Evolutionary conservation across 2,329 filamentous ascomycete genomes (phyloP), one percentile per base, ranked within the genome.

Genomic region (Macroventuria anomochaeta): DNA sequence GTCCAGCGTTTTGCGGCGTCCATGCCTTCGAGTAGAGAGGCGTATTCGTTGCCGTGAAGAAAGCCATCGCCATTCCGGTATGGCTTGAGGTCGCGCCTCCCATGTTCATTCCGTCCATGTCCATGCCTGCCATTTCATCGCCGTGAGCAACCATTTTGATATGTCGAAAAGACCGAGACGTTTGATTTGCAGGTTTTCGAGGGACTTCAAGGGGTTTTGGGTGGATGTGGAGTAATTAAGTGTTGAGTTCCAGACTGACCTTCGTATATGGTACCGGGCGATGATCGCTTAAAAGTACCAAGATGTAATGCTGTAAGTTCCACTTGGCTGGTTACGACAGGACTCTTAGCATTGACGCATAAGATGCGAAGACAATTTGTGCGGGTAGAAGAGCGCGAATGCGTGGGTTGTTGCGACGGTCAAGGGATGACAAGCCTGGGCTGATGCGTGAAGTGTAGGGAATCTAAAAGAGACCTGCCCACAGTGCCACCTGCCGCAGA

Each of bases 1-100:
- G 78, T 64, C 88, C 91, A 5, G 82, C 78, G 29, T 78, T 87
- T 23, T 71, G 76, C 5, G 93, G 93, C 2, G 89, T 88, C 91
- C 93, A 97, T 46, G 80, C 73, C 18, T 76, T 72, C 13, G 90
- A 87, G 78, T 82, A 91, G 38, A 91, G 80, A 3, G 87, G 80
- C 1, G 87, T 90, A 49, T 71, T 75, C 39, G 84, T 84, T 51
- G 79, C 77, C 59, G 81, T 85, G 63, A 87, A 87, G 81, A 95
- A 95, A 56, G 77, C 75, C 82, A 84, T 85, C 38, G 70, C 64
- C 83, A 85, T 85, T 42, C 58, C 58, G n/a, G 34, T 44, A 29
- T 69, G 63, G 36, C 58, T 55, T 17, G 59, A 58, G 40, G 43
- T 62, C 31, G 55, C 41, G 59, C 54, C 58, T 33, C 50, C 51